Evolutionary conservation across 2,329 filamentous ascomycete genomes (phyloP).

Genomic region (Cytospora piceicola): DNA sequence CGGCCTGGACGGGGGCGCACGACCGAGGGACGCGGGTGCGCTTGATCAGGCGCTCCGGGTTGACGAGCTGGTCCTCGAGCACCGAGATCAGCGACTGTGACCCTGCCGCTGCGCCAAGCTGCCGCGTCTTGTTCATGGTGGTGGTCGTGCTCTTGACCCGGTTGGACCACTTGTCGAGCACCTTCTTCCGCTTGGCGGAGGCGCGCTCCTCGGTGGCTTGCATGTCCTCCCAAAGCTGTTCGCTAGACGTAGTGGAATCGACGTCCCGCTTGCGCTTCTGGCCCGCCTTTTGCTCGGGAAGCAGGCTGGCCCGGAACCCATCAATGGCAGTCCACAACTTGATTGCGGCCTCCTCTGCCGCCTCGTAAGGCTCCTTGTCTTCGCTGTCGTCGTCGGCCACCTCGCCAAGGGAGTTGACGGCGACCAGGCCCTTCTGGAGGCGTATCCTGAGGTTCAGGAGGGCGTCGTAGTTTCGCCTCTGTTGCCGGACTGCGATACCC

Average conservation of each 20-base stretch:
- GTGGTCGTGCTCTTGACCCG: conserved; percentile 71
- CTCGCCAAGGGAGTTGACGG: conserved; percentile 72
- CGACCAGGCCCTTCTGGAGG: conserved; percentile 86
- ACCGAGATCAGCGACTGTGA: conserved; percentile 68
- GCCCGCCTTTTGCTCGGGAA: conserved; percentile 52
- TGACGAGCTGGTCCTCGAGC: conserved; percentile 69
- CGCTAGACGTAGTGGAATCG: conserved; percentile 59
- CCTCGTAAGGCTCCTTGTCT: conserved; percentile 62
- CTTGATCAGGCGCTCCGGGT: conserved; percentile 68
- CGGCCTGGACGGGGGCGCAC: conserved; percentile 72
- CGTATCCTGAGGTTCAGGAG: conserved; percentile 90
- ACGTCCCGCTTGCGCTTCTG: conserved; percentile 65
- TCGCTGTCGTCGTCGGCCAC: conserved; percentile 45
- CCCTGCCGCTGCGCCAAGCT: conserved; percentile 51
- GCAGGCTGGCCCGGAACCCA: conserved; percentile 66
- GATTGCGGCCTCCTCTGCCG: conserved; percentile 83
- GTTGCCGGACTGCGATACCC: conserved; percentile 81
- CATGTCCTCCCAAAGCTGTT: conserved; percentile 75
- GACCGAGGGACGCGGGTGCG: conserved; percentile 74
- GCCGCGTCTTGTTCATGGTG: conserved; percentile 56
- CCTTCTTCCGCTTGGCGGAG: conserved; percentile 65
- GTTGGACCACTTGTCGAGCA: conserved; percentile 87
- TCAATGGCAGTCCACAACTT: conserved; percentile 84
- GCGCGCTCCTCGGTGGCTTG: conserved; percentile 64
- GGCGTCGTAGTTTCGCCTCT: conserved; percentile 84